A percentile compares a stretch with the other conserved stretches of the same genome.
phyloP scores from a whole-genome alignment of 108 stramenopile genomes.

The Cyclotella kingstonii region DNA sequence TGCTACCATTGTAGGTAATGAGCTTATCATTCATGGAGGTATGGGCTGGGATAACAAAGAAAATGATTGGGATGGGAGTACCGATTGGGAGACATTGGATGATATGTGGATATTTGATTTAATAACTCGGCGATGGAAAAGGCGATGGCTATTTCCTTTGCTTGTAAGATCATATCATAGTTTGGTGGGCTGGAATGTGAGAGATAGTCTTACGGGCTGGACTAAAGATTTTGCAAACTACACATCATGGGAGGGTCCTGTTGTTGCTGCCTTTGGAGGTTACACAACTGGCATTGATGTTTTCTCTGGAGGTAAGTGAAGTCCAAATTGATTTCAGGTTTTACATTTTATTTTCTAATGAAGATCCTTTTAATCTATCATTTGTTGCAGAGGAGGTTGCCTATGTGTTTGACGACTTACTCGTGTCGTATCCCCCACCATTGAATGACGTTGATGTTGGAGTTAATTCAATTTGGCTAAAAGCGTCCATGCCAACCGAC shows the following conservation, averaged over 20 bases:
- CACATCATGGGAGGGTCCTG: conserved; percentile 36
- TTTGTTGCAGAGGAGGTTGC: conserved; percentile 27
- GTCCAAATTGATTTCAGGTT: too few species aligned
- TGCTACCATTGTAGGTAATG: conserved; percentile 48
- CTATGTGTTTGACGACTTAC: conserved; percentile 50
- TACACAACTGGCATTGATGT: conserved; percentile 42
- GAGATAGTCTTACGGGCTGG: conserved; percentile 11
- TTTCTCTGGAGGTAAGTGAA: conserved; percentile 35
- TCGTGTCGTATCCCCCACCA: conserved; percentile 37
- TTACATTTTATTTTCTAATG: too few species aligned
- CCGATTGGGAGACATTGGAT: conserved; percentile 43
- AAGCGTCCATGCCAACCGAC: conserved; percentile 8
- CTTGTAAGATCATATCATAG: conserved; percentile 46
- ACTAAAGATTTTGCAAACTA: conserved; percentile 19
- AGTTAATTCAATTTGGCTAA: conserved; percentile 19
- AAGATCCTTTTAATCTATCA: neutral
- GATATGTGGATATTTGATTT: conserved; percentile 55
- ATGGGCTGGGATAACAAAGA: conserved; percentile 30
- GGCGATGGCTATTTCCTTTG: conserved; percentile 31
- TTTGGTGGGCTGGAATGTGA: conserved; percentile 45
- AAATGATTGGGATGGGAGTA: conserved; percentile 39
- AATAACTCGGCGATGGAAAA: conserved; percentile 37
- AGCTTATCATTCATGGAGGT: conserved; percentile 48
- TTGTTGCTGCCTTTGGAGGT: conserved; percentile 46
- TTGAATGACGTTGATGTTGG: neutral